Conservation (phyloP, 2,329 filamentous ascomycete genomes). For the Neonectria sp. region DNA sequence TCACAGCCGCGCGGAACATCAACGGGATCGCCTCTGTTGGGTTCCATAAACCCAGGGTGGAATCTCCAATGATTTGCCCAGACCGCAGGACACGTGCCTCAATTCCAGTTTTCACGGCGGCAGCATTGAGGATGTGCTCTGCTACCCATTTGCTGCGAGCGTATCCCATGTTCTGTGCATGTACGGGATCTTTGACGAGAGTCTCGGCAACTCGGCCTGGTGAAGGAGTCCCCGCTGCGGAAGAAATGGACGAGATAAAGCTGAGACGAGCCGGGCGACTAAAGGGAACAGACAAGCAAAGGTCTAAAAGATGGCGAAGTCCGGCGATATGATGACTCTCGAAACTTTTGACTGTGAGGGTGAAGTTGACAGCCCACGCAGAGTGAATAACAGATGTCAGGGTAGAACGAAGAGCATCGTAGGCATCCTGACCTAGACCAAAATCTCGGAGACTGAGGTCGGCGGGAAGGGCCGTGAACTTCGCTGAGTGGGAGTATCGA, state of each 20-base stretch:
- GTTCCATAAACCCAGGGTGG: slow-evolving; percentile 63
- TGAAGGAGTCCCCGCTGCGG: slow-evolving; percentile 56
- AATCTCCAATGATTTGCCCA: slow-evolving; percentile 65
- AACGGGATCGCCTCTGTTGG: slow-evolving; percentile 64
- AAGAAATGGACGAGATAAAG: slow-evolving; percentile 62
- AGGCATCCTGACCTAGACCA: slow-evolving; percentile 52
- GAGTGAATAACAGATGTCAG: slow-evolving; percentile 64
- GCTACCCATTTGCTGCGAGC: slow-evolving; percentile 65
- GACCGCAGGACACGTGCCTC: slow-evolving; percentile 56
- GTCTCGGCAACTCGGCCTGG: slow-evolving; percentile 55
- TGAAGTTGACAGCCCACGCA: slow-evolving; percentile 71
- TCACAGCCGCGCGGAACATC: slow-evolving; percentile 63
- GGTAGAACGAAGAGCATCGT: slow-evolving; percentile 45
- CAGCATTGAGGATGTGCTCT: slow-evolving; percentile 59
- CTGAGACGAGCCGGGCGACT: slow-evolving; percentile 55
- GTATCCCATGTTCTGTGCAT: slow-evolving; percentile 67
- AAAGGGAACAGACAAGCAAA: slow-evolving; percentile 55
- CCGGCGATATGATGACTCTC: slow-evolving; percentile 62
- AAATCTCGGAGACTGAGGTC: slow-evolving; percentile 59
- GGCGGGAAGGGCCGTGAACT: slow-evolving; percentile 56
- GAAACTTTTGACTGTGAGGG: slow-evolving; percentile 63
- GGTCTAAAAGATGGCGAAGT: slow-evolving; percentile 60
- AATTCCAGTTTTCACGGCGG: slow-evolving; percentile 50
- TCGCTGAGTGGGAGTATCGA: slow-evolving; percentile 38
- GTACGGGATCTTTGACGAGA: slow-evolving; percentile 50